Evolutionary conservation across 1,139 yeast species (phyloP), one percentile per base, ranked within the genome.

Genomic region (Geotrichum fermentans): DNA sequence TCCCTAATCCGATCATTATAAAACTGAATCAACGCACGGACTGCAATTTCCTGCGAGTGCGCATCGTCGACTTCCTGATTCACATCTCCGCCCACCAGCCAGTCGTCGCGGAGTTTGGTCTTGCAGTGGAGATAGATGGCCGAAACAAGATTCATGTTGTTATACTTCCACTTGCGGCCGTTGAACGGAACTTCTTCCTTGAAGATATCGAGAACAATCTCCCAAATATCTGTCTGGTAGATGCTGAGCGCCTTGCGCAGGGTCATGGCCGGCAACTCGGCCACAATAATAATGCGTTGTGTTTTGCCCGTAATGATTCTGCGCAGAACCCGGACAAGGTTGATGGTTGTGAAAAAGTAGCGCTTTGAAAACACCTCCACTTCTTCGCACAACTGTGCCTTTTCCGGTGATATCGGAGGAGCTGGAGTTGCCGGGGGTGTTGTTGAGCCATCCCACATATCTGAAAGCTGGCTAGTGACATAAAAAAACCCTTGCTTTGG

Each of bases 81-180:
- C 28, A 87, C 76, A 60, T 87, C 96, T 52, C 77, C 77, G 0
- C 96, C 95, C 50, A 89, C 82, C 26, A 92, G 73, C 98, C 98
- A 92, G 59, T 82, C 83, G 61, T 90, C 97, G 53, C 82, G 77
- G 46, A 92, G 68, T 16, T 81, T 78, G 29, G 90, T 70, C 55
- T 80, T 77, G 58, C 89, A 78, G 60, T 87, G 82, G 42, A 92
- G 68, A 61, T 86, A 92, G 1, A 92, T 89, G 54, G 86, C 82
- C 0, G 97, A 88, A 6, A 94, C 87, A 50, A 92, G 71, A 58
- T 89, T 96, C 97, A 94, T 92, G 63, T 92, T 94, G 56, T 81
- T 78, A 13, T 89, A 79, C 58, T 89, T 83, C 99, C 99, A 92
- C 65, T 90, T 89, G 53, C 95, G 79, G 17, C 97, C 97, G 58